Conservation (phyloP, 768 basidiomycete genomes). For the Xanthoconium stramineum region DNA sequence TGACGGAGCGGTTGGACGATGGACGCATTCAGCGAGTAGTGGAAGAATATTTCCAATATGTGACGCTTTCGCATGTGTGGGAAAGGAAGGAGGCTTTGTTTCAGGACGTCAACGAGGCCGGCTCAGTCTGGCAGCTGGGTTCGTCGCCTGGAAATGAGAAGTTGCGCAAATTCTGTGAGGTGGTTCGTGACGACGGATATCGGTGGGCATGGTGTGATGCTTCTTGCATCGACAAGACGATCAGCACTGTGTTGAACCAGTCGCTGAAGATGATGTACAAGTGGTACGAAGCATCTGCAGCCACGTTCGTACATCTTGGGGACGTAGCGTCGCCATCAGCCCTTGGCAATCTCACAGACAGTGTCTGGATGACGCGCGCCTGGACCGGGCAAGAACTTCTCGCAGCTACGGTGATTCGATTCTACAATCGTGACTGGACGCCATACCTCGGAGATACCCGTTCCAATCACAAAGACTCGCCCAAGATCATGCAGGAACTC, state of each 20-base stretch:
- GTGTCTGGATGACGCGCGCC: slow-evolving; percentile 10
- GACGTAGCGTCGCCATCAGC: neutral
- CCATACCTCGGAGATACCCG: slow-evolving; percentile 5
- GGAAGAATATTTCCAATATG: slow-evolving; percentile 8
- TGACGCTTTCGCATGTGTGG: slow-evolving; percentile 15
- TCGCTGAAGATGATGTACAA: slow-evolving; percentile 14
- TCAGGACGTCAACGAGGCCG: slow-evolving; percentile 1
- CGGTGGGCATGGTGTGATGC: slow-evolving; percentile 18
- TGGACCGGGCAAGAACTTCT: slow-evolving; percentile 20
- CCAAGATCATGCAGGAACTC: slow-evolving; percentile 9
- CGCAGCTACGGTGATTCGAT: slow-evolving; percentile 4
- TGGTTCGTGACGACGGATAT: slow-evolving; percentile 2
- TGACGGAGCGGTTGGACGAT: slow-evolving; percentile 2
- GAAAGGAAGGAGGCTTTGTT: slow-evolving; percentile 7
- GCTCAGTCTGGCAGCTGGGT: slow-evolving; percentile 6
- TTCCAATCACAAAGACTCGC: slow-evolving; percentile 9
- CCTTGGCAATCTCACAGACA: neutral
- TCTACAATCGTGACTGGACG: slow-evolving; percentile 8
- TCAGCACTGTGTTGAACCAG: neutral
- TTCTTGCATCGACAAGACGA: slow-evolving; percentile 13
- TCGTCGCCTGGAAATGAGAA: slow-evolving; percentile 1
- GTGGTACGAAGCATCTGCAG: slow-evolving; percentile 11
- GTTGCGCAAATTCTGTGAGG: slow-evolving; percentile 7
- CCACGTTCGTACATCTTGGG: slow-evolving; percentile 2
- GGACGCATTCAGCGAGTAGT: neutral